These are phyloP conservation scores for Ailanthus altissimus DNA, from an alignment of 345 rosid genomes.

Conservation along the genomic window DNA sequence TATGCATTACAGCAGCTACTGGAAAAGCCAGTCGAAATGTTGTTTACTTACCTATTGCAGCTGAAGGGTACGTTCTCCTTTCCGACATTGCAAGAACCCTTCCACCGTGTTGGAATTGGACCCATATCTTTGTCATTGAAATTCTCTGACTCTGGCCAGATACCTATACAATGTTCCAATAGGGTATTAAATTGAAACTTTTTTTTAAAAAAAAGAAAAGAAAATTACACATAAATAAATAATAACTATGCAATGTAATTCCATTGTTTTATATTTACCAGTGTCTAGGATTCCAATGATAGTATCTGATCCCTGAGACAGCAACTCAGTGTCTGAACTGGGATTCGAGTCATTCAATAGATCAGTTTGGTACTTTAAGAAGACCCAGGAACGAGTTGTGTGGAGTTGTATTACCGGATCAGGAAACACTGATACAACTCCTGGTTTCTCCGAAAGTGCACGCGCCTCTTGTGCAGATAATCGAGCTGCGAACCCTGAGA, in stretches of 20 bases:
- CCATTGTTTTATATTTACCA: constrained; percentile 32
- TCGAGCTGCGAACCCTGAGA: constrained; percentile 82
- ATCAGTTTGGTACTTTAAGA: constrained; percentile 63
- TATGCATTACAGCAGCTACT: neutral
- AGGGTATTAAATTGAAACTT: neutral
- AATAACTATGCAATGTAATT: neutral
- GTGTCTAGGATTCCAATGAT: constrained; percentile 77
- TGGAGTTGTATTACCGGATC: constrained; percentile 64
- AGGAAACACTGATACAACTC: constrained; percentile 73
- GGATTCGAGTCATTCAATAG: constrained; percentile 45
- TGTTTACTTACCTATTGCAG: constrained; percentile 59
- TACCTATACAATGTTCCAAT: constrained; percentile 43
- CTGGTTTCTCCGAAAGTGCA: constrained; percentile 50
- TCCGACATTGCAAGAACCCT: constrained; percentile 62
- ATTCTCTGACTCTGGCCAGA: constrained; percentile 90
- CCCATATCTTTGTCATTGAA: constrained; percentile 67
- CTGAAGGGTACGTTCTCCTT: constrained; percentile 46
- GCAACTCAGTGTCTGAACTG: constrained; percentile 32
- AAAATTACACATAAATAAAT: too few species aligned
- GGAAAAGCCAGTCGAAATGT: too few species aligned
- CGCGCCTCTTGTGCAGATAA: constrained; percentile 67
- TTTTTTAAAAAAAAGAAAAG: neutral
- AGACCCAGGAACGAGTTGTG: constrained; percentile 96
- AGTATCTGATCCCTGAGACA: constrained; percentile 39
- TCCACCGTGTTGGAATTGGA: constrained; percentile 65